Evolutionary conservation across 2,329 filamentous ascomycete genomes (phyloP).

Genomic region (Helminthosporium solani): DNA sequence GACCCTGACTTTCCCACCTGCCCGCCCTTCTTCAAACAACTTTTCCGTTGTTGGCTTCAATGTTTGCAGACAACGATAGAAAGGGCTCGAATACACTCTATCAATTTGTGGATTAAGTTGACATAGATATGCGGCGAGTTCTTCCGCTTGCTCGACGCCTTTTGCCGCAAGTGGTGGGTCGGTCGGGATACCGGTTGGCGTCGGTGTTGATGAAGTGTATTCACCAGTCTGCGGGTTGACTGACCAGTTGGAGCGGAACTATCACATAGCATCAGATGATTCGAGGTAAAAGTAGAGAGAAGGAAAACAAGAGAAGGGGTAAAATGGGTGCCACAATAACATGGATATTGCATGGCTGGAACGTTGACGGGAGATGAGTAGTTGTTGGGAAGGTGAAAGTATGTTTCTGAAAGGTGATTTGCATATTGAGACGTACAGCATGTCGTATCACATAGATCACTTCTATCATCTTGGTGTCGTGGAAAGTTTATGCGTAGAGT

Average conservation of each 20-base stretch:
- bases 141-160: conserved; percentile 77
- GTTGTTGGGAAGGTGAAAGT: conserved; percentile 3
- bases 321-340: background rate
- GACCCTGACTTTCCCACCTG: conserved; percentile 48
- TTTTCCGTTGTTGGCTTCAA: conserved; percentile 41
- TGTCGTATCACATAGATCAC: conserved; percentile 53
- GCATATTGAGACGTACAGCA: conserved; percentile 47
- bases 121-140: conserved; percentile 68
- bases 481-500: background rate
- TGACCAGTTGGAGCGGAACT: conserved; percentile 87
- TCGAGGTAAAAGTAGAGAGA: background rate
- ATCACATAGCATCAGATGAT: conserved; percentile 20
- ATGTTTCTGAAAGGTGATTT: conserved; percentile 8
- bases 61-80: conserved; percentile 45
- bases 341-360: conserved; percentile 9
- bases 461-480: conserved; percentile 41
- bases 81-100: conserved; percentile 64
- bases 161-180: conserved; percentile 87
- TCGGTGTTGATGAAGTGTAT: conserved; percentile 67
- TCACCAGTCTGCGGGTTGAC: conserved; percentile 78
- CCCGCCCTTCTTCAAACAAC: conserved; percentile 31
- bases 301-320: background rate
- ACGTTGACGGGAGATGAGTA: conserved; percentile 12
- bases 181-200: conserved; percentile 82
- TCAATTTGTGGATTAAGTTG: conserved; percentile 67